Evolutionary conservation across 108 stramenopile genomes (phyloP), one percentile per base, ranked within the genome.

Genomic region (Cyclostephanos invisitatus): DNA sequence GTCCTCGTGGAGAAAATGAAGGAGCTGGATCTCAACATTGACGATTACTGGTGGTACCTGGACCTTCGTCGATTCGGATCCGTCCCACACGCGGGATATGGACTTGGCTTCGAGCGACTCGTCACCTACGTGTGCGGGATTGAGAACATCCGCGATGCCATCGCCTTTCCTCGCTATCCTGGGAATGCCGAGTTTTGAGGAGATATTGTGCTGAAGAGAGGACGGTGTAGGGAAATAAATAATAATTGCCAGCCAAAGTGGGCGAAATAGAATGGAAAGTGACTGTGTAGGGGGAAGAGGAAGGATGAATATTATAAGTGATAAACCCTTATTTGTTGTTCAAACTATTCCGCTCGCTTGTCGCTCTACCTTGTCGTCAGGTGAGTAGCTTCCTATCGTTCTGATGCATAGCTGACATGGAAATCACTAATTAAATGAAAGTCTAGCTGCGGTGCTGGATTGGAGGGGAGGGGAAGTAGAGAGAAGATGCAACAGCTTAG

Each of bases 31-130:
- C 76, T 99, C 57, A 75, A 96, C 51, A 84, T 83, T 37, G 95
- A 97, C 22, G 98, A 97, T 59, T 99, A 99, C 72, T 97, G 97
- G 97, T 97, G 97, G 97, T 97, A 97, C 77, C 84, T 96, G 12
- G 97, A 97, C 64, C 71, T 97, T 25, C 88, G 97, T 35, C 74
- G 91, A 24, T 96, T 80, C 72, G 99, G 99, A 25, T 92, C 93
- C 20, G 98, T 98, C 32, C 98, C 98, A n/a, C 99, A 99, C 74
- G 89, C 98, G 7, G 99, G 99, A 59, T 99, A 98, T 72, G 99
- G 99, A 12, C 87, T 99, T 32, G 99, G 99, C 14, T 99, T 99
- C 81, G 99, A 99, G 77, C 86, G 99, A 37, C 83, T 99, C n/a
- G 97, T 99, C 11, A 93, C 92, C 29, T 99, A 98, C 68, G 94